phyloP scores from a whole-genome alignment of 2,329 filamentous ascomycete genomes.

The Fonsecaea multimorphosa region DNA sequence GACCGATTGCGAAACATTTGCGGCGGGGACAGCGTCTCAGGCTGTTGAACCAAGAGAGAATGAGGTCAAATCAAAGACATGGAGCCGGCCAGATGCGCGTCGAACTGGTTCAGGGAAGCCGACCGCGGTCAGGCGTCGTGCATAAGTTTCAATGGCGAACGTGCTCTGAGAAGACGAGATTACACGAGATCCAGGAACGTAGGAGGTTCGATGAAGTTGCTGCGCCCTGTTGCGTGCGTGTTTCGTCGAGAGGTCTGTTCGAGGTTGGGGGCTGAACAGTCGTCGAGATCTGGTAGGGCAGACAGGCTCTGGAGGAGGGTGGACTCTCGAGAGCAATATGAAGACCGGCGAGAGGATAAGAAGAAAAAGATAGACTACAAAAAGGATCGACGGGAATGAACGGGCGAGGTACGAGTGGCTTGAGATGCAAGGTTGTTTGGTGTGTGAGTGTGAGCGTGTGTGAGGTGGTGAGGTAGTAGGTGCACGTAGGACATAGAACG shows the following conservation, averaged over 20 bases:
- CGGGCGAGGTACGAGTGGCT: conserved; percentile 13
- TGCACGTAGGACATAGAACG: conserved; percentile 6
- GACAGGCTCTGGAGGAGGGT: background rate
- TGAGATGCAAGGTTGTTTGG: conserved; percentile 15
- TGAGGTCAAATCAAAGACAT: conserved; percentile 37
- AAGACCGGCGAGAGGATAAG: conserved; percentile 8
- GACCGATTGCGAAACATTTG: conserved; percentile 59
- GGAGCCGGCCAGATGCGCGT: conserved; percentile 25
- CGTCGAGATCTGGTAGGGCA: conserved; percentile 2
- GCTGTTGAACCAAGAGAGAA: conserved; percentile 28
- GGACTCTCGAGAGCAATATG: conserved; percentile 22
- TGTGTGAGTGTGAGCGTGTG: conserved; percentile 16
- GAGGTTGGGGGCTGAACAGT: conserved; percentile 7
- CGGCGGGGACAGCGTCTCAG: conserved; percentile 38
- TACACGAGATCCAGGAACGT: conserved; percentile 14
- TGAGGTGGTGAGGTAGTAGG: conserved; percentile 14
- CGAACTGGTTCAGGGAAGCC: conserved; percentile 11
- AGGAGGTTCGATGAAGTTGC: conserved; percentile 26
- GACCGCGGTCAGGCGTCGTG: conserved; percentile 19
- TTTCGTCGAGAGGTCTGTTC: conserved; percentile 9
- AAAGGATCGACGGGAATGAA: conserved; percentile 25
- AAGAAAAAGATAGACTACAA: conserved; percentile 20
- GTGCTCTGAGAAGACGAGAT: conserved; percentile 8
- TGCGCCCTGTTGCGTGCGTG: conserved; percentile 35
- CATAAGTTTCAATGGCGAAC: conserved; percentile 21